Conservation (phyloP, 2,329 filamentous ascomycete species). For the Penicillium frequentans region DNA sequence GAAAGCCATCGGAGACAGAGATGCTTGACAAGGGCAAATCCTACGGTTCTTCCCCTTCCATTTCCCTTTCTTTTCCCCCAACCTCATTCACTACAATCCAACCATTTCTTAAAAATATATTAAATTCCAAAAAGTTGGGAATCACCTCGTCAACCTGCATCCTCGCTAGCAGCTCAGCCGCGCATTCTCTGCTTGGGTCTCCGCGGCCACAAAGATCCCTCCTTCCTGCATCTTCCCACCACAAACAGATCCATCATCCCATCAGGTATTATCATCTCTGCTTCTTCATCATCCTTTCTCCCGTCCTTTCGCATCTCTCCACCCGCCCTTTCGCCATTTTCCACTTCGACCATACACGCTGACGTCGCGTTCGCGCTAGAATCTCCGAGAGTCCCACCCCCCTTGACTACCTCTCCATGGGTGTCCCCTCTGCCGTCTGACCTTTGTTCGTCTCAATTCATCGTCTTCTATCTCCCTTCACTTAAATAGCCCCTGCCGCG, state of each 20-base stretch:
- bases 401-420: slow-evolving; percentile 22
- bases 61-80: background rate
- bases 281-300: slow-evolving; percentile 3
- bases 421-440: slow-evolving; percentile 7
- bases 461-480: background rate
- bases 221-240: slow-evolving; percentile 27
- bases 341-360: slow-evolving; percentile 4
- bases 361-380: slow-evolving; percentile 25
- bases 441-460: slow-evolving; percentile 16
- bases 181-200: slow-evolving; percentile 29
- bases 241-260: slow-evolving; percentile 24
- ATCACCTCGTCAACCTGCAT: slow-evolving; percentile 13
- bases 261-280: slow-evolving; percentile 18
- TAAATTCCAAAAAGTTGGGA: background rate
- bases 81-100: background rate
- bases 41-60: slow-evolving; percentile 1
- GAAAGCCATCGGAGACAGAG: background rate
- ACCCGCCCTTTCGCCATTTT: background rate
- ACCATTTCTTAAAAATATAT: background rate
- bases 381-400: slow-evolving; percentile 9
- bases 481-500: slow-evolving; percentile 22
- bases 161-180: slow-evolving; percentile 24
- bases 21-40: background rate
- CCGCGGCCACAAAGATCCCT: slow-evolving; percentile 24
- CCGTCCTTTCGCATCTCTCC: background rate